Conservation (phyloP, 1,284 basidiomycete genomes). For the Sporisorium sorghi region DNA sequence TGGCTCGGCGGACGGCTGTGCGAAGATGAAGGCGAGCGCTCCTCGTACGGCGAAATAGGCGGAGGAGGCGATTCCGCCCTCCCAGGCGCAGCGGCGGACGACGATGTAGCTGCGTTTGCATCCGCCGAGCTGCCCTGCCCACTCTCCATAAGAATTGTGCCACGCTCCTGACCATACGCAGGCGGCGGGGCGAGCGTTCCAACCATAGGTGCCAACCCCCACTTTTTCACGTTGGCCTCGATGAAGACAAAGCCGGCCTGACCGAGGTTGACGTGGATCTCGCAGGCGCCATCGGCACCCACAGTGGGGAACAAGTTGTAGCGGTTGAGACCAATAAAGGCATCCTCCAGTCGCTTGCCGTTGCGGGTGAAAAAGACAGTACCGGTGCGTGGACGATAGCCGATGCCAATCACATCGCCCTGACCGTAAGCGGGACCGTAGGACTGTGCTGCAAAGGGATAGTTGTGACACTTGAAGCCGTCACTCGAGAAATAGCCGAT, state of each 20-base stretch:
- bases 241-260: conserved; percentile 70
- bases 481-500: conserved; percentile 91
- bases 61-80: conserved; percentile 44
- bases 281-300: conserved; percentile 65
- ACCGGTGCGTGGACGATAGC: conserved; percentile 66
- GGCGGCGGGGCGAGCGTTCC: conserved; percentile 68
- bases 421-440: conserved; percentile 89
- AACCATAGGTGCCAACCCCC: conserved; percentile 69
- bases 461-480: conserved; percentile 97
- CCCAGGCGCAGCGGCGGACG: conserved; percentile 7
- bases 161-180: conserved; percentile 67
- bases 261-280: conserved; percentile 68
- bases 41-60: conserved; percentile 50
- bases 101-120: conserved; percentile 7
- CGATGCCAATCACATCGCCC: conserved; percentile 73
- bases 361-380: conserved; percentile 69
- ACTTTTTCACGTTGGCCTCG: conserved; percentile 69
- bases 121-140: conserved; percentile 46
- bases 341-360: conserved; percentile 66
- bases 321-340: conserved; percentile 64
- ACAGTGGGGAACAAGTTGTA: conserved; percentile 68
- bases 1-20: background rate
- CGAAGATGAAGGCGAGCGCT: conserved; percentile 39
- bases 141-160: conserved; percentile 68
- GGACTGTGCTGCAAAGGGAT: conserved; percentile 88